Conservation (phyloP, 2,329 filamentous ascomycete species). For the Cladophialophora carrionii region DNA sequence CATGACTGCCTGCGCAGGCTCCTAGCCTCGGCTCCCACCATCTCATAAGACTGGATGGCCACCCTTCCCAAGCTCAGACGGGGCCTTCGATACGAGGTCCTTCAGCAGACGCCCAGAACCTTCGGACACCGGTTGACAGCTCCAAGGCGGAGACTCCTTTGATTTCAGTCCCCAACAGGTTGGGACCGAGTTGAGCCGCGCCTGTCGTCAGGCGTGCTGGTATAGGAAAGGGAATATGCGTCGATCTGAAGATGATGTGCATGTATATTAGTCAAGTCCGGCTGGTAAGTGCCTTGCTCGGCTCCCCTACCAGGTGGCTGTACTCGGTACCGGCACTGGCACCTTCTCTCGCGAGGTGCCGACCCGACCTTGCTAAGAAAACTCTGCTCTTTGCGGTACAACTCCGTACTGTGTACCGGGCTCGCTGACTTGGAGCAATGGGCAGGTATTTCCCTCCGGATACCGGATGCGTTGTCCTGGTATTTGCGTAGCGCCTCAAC, state of each 20-base stretch:
- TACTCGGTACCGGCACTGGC: too few species aligned
- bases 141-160: neutral
- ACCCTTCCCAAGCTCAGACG: neutral
- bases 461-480: neutral
- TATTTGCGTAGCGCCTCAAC: neutral
- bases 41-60: neutral
- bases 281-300: neutral
- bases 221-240: neutral
- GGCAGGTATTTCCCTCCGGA: neutral
- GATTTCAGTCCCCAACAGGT: neutral
- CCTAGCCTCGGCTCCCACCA: neutral
- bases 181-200: neutral
- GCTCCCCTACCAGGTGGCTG: too few species aligned
- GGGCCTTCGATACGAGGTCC: neutral
- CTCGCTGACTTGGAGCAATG: neutral
- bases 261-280: neutral
- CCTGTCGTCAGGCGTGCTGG: neutral
- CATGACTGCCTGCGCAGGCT: neutral
- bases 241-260: neutral
- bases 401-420: neutral
- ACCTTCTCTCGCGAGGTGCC: too few species aligned
- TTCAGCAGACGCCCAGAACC: neutral
- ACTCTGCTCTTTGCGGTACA: neutral
- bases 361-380: too few species aligned
- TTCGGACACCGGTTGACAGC: neutral